Evolutionary conservation across 345 rosid genomes (phyloP).

Genomic region (Citrus trifoliata): DNA sequence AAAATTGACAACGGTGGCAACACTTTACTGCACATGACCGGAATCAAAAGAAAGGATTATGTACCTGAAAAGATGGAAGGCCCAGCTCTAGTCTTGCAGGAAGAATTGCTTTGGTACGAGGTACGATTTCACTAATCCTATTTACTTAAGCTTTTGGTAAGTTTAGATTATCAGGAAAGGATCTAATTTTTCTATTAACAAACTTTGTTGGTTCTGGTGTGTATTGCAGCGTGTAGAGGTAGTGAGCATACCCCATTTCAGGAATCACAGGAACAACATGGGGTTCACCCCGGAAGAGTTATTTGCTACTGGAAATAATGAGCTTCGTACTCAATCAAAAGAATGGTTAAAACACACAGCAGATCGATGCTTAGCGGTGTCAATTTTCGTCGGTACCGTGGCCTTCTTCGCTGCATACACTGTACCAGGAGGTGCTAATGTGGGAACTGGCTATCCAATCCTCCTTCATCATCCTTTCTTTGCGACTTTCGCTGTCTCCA

Average conservation of each 20-base stretch:
- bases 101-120: conserved; percentile 27
- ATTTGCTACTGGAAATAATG: conserved; percentile 3
- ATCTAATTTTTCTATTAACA: neutral
- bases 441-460: conserved; percentile 14
- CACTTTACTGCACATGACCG: conserved; percentile 22
- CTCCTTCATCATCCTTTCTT: conserved; percentile 12
- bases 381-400: conserved; percentile 23
- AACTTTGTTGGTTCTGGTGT: neutral
- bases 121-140: conserved; percentile 9
- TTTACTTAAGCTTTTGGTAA: neutral
- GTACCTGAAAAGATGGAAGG: conserved; percentile 2
- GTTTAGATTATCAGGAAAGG: neutral
- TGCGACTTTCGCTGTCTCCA: conserved; percentile 9
- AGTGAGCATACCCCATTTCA: neutral
- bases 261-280: conserved; percentile 1
- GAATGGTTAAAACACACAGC: conserved; percentile 1
- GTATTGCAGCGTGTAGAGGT: conserved; percentile 9
- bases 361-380: conserved; percentile 15
- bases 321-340: conserved; percentile 6
- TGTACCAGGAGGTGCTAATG: conserved; percentile 19
- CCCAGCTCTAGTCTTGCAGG: conserved; percentile 20
- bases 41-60: conserved; percentile 7
- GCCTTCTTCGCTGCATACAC: conserved; percentile 26
- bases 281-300: neutral
- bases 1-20: conserved; percentile 13